Conservation (phyloP, 75 land plant species). For the Ceratopteris richardii region DNA sequence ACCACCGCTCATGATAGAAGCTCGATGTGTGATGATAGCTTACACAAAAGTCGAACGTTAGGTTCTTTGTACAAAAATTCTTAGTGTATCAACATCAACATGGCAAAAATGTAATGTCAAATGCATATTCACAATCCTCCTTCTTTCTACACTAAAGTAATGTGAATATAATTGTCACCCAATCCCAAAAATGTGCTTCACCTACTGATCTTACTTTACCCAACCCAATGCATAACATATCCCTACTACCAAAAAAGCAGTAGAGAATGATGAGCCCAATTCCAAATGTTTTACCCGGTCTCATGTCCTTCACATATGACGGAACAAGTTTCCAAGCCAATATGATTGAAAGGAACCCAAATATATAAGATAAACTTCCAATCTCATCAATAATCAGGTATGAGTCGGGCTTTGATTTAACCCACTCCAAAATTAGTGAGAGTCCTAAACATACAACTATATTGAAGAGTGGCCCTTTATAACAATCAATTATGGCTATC, state of each 20-base stretch:
- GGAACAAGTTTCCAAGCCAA: conserved; percentile 68
- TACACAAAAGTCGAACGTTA: no score
- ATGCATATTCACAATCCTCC: no score
- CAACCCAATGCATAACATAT: conserved; percentile 38
- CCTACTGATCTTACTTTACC: no score
- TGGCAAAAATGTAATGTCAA: no score
- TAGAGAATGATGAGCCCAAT: conserved; percentile 63
- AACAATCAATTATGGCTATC: conserved; percentile 87
- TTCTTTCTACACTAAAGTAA: no score
- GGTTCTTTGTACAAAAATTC: no score
- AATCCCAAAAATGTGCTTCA: no score
- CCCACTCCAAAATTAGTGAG: conserved; percentile 63
- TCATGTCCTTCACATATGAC: conserved; percentile 58
- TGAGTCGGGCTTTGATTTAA: conserved; percentile 38
- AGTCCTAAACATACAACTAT: conserved; percentile 71
- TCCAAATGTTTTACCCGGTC: conserved; percentile 53
- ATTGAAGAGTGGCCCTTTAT: conserved; percentile 97
- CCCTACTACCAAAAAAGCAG: conserved; percentile 47
- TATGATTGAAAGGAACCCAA: conserved; percentile 56
- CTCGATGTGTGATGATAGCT: no score
- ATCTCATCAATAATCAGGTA: conserved; percentile 46
- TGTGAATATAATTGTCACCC: no score
- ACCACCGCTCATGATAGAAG: no score
- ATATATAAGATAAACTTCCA: conserved; percentile 51
- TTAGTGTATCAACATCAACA: no score